phyloP scores from a whole-genome alignment of 2,329 filamentous ascomycete genomes.

The Ascochyta rabiei region DNA sequence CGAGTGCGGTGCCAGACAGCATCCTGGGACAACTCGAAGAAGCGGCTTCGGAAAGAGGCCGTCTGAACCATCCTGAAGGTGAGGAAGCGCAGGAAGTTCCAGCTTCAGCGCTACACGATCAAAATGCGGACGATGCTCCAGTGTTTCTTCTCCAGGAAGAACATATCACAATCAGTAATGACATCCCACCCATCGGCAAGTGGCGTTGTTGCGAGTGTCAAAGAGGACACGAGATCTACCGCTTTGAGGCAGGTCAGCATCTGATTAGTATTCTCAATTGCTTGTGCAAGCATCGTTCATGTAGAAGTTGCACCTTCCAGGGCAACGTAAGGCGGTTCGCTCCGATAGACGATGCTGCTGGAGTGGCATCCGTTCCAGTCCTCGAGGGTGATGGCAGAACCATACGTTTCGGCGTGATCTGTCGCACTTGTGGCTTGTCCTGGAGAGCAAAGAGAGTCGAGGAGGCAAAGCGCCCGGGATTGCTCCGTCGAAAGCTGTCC shows the following conservation, averaged over 20 bases:
- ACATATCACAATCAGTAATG: neutral
- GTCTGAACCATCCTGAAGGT: neutral
- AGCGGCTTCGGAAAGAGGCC: neutral
- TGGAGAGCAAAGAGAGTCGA: constrained; percentile 25
- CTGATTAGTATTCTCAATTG: constrained; percentile 29
- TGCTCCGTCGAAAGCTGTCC: constrained; percentile 11
- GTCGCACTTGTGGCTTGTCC: constrained; percentile 30
- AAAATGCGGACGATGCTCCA: neutral
- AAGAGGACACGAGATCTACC: constrained; percentile 1
- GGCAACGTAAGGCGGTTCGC: constrained; percentile 29
- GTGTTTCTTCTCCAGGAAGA: neutral
- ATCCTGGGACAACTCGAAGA: neutral
- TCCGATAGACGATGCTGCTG: constrained; percentile 32
- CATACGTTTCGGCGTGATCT: constrained; percentile 34
- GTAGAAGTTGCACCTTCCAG: constrained; percentile 27
- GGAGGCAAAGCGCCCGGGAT: neutral
- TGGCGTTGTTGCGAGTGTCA: constrained; percentile 17
- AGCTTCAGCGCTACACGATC: neutral
- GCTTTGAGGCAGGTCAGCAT: constrained; percentile 16
- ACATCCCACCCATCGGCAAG: neutral
- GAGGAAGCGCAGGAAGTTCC: neutral
- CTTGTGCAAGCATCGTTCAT: constrained; percentile 33
- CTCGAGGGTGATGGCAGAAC: neutral
- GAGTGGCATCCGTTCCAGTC: constrained; percentile 20
- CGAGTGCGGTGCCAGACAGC: neutral